A percentile compares a stretch with the other conserved stretches of the same genome.
These are phyloP conservation scores for Penicillium paneum DNA, from an alignment of 2,329 filamentous ascomycete genomes.

Conservation along the genomic window DNA sequence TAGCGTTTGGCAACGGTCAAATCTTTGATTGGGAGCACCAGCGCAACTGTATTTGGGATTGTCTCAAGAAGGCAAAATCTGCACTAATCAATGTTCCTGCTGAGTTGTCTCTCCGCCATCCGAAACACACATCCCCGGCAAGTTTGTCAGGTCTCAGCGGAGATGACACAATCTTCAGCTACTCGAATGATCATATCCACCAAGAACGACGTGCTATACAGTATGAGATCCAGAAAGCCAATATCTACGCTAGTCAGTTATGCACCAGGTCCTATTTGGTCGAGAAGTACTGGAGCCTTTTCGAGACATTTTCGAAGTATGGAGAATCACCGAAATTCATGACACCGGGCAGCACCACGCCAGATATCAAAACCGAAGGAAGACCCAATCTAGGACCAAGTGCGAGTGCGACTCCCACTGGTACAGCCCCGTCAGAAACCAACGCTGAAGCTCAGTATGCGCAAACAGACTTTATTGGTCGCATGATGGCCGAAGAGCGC, in stretches of 20 bases:
- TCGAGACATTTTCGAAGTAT: conserved; percentile 56
- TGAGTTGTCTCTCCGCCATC: conserved; percentile 59
- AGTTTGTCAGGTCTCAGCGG: conserved; percentile 11
- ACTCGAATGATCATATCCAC: conserved; percentile 28
- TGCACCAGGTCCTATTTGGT: conserved; percentile 80
- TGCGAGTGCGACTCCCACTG: background rate
- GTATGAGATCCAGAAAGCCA: conserved; percentile 88
- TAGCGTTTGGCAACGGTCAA: conserved; percentile 75
- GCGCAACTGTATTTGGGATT: conserved; percentile 67
- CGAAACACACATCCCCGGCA: conserved; percentile 8
- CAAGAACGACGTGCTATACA: conserved; percentile 52
- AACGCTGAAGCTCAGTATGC: conserved; percentile 37
- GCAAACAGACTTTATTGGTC: conserved; percentile 51
- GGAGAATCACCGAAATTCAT: conserved; percentile 18
- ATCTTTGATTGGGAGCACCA: conserved; percentile 76
- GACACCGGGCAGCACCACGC: conserved; percentile 6
- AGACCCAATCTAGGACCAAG: conserved; percentile 8
- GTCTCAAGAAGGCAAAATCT: conserved; percentile 66
- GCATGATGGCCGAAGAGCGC: conserved; percentile 69
- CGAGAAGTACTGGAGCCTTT: conserved; percentile 77
- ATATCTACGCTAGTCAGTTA: conserved; percentile 79
- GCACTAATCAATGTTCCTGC: conserved; percentile 65
- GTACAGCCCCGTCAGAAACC: conserved; percentile 7
- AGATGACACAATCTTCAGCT: conserved; percentile 21
- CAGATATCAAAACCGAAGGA: conserved; percentile 21